A percentile compares a stretch with the other conserved stretches of the same genome.
Evolutionary conservation across 2,329 filamentous ascomycete genomes (phyloP).

Genomic region (Talaromyces albobiverticillius): DNA sequence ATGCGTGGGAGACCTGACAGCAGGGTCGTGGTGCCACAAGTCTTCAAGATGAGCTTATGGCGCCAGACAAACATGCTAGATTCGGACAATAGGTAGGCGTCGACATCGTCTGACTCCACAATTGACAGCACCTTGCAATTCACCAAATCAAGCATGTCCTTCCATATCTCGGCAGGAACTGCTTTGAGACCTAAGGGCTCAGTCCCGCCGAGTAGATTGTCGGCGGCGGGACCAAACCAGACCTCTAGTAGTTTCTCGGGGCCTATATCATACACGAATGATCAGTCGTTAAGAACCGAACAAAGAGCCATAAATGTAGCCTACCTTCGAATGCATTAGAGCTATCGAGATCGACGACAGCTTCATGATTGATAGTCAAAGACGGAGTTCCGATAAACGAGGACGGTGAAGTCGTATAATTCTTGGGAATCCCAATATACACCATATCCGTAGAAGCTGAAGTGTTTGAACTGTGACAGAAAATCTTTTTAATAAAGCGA

Average conservation of each 20-base stretch:
- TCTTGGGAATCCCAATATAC: conserved; percentile 72
- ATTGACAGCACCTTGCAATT: conserved; percentile 98
- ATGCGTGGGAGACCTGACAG: conserved; percentile 85
- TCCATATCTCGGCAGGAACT: conserved; percentile 82
- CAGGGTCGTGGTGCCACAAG: conserved; percentile 93
- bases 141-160: conserved; percentile 94
- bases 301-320: conserved; percentile 16
- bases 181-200: conserved; percentile 78
- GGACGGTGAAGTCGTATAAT: conserved; percentile 80
- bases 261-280: conserved; percentile 46
- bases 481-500: conserved; percentile 27
- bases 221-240: conserved; percentile 85
- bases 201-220: conserved; percentile 66
- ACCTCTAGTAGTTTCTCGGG: conserved; percentile 98
- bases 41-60: conserved; percentile 99
- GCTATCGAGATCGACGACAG: conserved; percentile 87
- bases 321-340: conserved; percentile 92
- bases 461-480: conserved; percentile 14
- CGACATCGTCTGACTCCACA: conserved; percentile 87
- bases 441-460: conserved; percentile 67
- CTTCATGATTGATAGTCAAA: conserved; percentile 94
- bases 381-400: conserved; percentile 75
- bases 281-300: conserved; percentile 20
- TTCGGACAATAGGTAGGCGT: conserved; percentile 95
- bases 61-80: conserved; percentile 99